phyloP scores from a whole-genome alignment of 2,329 filamentous ascomycete species.

The Knoxdaviesia capensis region DNA sequence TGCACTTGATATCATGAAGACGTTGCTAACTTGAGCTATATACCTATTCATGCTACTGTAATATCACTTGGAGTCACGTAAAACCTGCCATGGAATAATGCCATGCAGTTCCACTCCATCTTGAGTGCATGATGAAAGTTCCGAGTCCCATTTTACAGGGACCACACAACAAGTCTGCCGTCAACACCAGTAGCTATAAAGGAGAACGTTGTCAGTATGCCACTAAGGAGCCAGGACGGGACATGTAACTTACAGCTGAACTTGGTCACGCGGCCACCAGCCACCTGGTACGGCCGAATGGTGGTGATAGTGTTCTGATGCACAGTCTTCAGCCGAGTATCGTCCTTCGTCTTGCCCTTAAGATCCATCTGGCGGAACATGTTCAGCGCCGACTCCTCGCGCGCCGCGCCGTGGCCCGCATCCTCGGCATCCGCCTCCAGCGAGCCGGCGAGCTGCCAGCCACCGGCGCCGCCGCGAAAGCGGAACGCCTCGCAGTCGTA shows the following conservation, averaged over 20 bases:
- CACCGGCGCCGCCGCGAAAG: conserved; percentile 55
- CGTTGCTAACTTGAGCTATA: too few relatives aligned
- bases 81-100: too few relatives aligned
- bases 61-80: too few relatives aligned
- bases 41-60: too few relatives aligned
- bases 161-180: conserved; percentile 65
- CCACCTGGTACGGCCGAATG: conserved; percentile 53
- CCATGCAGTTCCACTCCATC: too few relatives aligned
- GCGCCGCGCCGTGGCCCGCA: conserved; percentile 36
- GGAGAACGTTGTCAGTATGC: not conserved
- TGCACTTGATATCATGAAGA: too few relatives aligned
- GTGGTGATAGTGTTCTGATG: conserved; percentile 94
- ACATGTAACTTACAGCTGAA: conserved; percentile 58
- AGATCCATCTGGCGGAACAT: conserved; percentile 99
- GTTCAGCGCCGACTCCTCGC: conserved; percentile 86
- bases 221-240: conserved; percentile 3
- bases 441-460: conserved; percentile 70
- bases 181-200: conserved; percentile 58
- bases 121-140: too few relatives aligned
- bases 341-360: conserved; percentile 78
- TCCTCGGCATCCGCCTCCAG: conserved; percentile 50
- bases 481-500: conserved; percentile 83
- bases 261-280: conserved; percentile 45
- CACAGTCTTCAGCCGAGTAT: conserved; percentile 84
- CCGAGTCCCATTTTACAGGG: conserved; percentile 23